phyloP scores from a whole-genome alignment of 805 yeast species.

The Sungouiella thailandica region DNA sequence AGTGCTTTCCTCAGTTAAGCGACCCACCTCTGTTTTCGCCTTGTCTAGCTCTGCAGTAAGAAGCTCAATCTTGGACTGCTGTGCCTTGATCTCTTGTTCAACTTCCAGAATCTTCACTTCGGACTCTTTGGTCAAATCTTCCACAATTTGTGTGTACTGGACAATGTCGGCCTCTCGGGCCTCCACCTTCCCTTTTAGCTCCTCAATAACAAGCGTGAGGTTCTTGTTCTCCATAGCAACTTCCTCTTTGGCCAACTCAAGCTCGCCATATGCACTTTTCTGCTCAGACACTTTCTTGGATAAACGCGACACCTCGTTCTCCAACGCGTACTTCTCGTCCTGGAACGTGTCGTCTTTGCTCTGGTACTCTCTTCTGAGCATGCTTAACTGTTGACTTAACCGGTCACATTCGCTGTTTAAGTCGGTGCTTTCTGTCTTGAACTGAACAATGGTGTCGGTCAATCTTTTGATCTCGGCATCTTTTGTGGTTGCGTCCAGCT shows the following conservation, averaged over 20 bases:
- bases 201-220: constrained; percentile 37
- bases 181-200: constrained; percentile 38
- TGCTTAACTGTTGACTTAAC: constrained; percentile 35
- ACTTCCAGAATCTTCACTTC: constrained; percentile 1
- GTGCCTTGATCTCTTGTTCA: constrained; percentile 6
- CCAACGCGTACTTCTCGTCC: constrained; percentile 38
- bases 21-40: neutral
- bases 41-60: too few species aligned
- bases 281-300: constrained; percentile 38
- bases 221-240: constrained; percentile 37
- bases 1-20: neutral
- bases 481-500: constrained; percentile 2
- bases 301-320: constrained; percentile 34
- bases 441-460: constrained; percentile 11
- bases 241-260: constrained; percentile 35
- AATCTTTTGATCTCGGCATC: constrained; percentile 13
- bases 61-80: constrained; percentile 6
- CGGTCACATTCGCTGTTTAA: constrained; percentile 54
- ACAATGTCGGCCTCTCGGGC: constrained; percentile 20
- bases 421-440: constrained; percentile 25
- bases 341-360: constrained; percentile 29
- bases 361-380: constrained; percentile 33
- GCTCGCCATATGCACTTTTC: constrained; percentile 36
- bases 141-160: constrained; percentile 2
- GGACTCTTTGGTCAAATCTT: constrained; percentile 5